Evolutionary conservation across 306 rosid species (phyloP).

Genomic region (Acacia confusa): DNA sequence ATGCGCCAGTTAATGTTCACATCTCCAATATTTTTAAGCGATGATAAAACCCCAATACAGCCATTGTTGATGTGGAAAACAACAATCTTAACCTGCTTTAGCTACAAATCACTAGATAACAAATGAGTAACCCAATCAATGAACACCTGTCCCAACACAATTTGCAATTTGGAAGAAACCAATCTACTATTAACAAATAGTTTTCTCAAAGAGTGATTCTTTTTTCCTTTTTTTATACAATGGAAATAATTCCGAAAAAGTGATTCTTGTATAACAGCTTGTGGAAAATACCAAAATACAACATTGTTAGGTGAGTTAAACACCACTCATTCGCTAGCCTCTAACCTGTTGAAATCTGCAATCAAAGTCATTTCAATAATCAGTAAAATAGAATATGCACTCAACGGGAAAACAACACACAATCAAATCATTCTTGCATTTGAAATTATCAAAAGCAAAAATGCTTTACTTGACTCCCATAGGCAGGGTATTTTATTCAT

Average conservation of each 20-base stretch:
- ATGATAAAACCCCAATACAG: too few relatives aligned
- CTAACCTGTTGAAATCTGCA: neutral
- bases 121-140: too few relatives aligned
- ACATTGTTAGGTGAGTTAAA: neutral
- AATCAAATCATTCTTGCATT: slow-evolving; percentile 28
- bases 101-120: too few relatives aligned
- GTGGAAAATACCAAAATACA: neutral
- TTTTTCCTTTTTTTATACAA: too few relatives aligned
- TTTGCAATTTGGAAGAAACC: too few relatives aligned
- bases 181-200: too few relatives aligned
- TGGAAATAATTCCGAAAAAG: too few relatives aligned
- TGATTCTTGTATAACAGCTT: neutral
- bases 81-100: too few relatives aligned
- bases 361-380: neutral
- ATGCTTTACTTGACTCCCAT: slow-evolving; percentile 8
- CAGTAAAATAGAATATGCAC: neutral
- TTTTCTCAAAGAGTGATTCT: neutral
- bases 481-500: neutral
- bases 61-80: too few relatives aligned
- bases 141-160: too few relatives aligned
- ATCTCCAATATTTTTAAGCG: too few relatives aligned
- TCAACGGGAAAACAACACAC: neutral
- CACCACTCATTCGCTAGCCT: neutral
- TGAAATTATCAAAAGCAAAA: slow-evolving; percentile 19
- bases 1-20: too few relatives aligned